Conservation (phyloP, 2,329 filamentous ascomycete species). For the Lecanoromycetidae sp. region DNA sequence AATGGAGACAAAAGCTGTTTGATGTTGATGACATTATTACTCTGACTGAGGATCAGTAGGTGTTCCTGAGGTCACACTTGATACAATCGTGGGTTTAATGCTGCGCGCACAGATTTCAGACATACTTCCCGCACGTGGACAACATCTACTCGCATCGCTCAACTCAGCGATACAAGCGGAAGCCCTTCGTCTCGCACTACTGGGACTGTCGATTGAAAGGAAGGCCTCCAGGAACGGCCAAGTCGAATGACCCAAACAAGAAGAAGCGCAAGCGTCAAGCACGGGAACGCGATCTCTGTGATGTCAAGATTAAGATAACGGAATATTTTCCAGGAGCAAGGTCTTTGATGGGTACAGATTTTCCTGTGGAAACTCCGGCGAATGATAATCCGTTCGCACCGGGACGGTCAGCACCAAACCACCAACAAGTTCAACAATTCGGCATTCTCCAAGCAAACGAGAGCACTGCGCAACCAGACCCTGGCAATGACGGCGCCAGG, state of each 20-base stretch:
- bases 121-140: slow-evolving; percentile 72
- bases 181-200: slow-evolving; percentile 72
- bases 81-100: neutral
- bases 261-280: slow-evolving; percentile 68
- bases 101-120: slow-evolving; percentile 50
- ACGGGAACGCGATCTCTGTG: slow-evolving; percentile 66
- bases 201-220: slow-evolving; percentile 78
- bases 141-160: slow-evolving; percentile 77
- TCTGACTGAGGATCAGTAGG: slow-evolving; percentile 61
- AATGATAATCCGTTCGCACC: slow-evolving; percentile 19
- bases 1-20: slow-evolving; percentile 62
- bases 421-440: slow-evolving; percentile 26
- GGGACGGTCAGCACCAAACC: slow-evolving; percentile 15
- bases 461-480: slow-evolving; percentile 25
- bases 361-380: slow-evolving; percentile 21
- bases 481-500: slow-evolving; percentile 39
- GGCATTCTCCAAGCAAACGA: slow-evolving; percentile 28
- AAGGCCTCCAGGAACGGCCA: slow-evolving; percentile 63
- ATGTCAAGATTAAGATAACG: slow-evolving; percentile 78
- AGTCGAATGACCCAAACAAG: slow-evolving; percentile 67
- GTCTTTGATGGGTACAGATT: slow-evolving; percentile 24
- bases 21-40: slow-evolving; percentile 62
- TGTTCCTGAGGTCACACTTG: slow-evolving; percentile 4
- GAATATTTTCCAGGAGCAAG: slow-evolving; percentile 54
- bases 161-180: slow-evolving; percentile 68